Conservation (phyloP, 2,329 filamentous ascomycete species). For the Diaporthe destruens region DNA sequence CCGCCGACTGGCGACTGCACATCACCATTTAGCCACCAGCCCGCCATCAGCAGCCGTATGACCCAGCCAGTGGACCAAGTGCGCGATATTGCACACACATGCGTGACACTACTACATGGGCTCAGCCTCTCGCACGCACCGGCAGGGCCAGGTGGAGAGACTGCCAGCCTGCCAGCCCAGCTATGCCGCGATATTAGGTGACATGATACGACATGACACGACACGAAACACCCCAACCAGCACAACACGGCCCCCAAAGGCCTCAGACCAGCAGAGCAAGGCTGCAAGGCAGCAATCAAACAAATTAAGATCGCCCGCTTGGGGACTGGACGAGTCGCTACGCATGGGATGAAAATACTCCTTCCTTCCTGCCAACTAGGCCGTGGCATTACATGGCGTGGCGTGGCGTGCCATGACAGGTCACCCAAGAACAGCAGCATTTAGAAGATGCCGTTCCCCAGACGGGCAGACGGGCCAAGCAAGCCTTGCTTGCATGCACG, state of each 20-base stretch:
- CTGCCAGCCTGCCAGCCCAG: neutral
- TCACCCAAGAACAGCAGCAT: neutral
- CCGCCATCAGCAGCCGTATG: neutral
- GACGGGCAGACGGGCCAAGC: constrained; percentile 6
- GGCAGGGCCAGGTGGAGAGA: neutral
- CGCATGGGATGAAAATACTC: constrained; percentile 17
- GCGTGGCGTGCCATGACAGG: constrained; percentile 12
- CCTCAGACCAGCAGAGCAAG: neutral
- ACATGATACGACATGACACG: neutral
- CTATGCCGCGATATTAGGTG: neutral
- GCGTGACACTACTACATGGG: neutral
- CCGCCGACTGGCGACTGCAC: neutral
- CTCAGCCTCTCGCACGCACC: neutral
- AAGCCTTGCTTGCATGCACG: neutral
- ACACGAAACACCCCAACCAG: neutral
- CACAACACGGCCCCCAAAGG: neutral
- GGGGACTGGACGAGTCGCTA: constrained; percentile 11
- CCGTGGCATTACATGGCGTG: neutral
- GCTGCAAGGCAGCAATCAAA: neutral
- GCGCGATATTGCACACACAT: neutral
- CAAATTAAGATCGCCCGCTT: neutral
- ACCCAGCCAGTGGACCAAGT: neutral
- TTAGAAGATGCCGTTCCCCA: neutral
- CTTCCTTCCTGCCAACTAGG: neutral
- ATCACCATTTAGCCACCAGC: constrained; percentile 7